Evolutionary conservation across 2,329 filamentous ascomycete genomes (phyloP).

Genomic region (Metarhizium robertsii): DNA sequence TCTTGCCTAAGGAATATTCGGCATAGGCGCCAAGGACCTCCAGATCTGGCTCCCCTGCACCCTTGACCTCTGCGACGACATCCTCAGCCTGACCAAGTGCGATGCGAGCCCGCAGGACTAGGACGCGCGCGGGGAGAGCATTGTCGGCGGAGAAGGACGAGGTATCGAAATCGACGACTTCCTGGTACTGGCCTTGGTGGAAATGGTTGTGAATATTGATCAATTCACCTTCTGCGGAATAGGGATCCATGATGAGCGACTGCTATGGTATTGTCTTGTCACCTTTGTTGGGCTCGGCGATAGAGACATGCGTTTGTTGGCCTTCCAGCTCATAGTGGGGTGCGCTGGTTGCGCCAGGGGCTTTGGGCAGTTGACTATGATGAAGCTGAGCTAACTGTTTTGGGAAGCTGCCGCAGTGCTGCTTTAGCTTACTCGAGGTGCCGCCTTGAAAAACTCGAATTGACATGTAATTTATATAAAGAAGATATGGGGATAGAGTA

Average conservation of each 20-base stretch:
- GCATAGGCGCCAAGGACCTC: conserved; percentile 70
- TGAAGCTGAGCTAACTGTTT: neutral
- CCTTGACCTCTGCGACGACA: conserved; percentile 60
- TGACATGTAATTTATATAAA: neutral
- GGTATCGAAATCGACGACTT: conserved; percentile 78
- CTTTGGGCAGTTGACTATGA: neutral
- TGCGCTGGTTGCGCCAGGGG: neutral
- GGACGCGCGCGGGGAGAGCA: conserved; percentile 62
- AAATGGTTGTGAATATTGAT: conserved; percentile 64
- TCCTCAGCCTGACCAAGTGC: conserved; percentile 70
- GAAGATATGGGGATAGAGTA: neutral
- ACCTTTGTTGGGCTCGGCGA: neutral
- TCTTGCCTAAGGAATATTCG: conserved; percentile 50
- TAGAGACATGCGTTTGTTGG: conserved; percentile 6
- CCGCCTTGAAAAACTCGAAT: neutral
- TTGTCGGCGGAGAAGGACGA: conserved; percentile 72
- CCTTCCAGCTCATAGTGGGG: conserved; percentile 6
- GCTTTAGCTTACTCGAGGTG: neutral
- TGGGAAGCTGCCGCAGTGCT: neutral
- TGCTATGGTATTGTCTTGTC: conserved; percentile 7
- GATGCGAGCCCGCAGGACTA: conserved; percentile 74
- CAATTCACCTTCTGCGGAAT: conserved; percentile 61
- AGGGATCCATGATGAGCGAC: conserved; percentile 53
- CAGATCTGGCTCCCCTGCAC: conserved; percentile 61
- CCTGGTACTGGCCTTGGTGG: conserved; percentile 75